phyloP scores from a whole-genome alignment of 2,329 filamentous ascomycete species.

The Metarhizium album region DNA sequence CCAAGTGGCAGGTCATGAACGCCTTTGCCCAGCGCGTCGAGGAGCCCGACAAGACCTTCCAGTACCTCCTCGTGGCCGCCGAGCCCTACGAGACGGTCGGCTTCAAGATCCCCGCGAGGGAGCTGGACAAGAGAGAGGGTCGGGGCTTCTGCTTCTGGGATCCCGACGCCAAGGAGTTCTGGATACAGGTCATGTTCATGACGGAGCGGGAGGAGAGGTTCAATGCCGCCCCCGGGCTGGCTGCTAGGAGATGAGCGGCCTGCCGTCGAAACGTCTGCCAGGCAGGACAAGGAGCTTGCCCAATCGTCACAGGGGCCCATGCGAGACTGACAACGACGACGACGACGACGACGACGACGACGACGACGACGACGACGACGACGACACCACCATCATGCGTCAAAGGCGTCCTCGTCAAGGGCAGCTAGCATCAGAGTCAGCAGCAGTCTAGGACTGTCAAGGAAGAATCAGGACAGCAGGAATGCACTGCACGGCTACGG shows the following conservation, averaged over 20 bases:
- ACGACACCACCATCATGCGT: too few species aligned
- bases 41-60: slow-evolving; percentile 85
- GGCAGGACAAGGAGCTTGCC: neutral
- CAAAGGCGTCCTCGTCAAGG: too few species aligned
- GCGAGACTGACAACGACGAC: neutral
- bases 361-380: too few species aligned
- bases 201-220: slow-evolving; percentile 93
- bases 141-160: slow-evolving; percentile 94
- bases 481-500: neutral
- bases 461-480: neutral
- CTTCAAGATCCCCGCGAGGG: slow-evolving; percentile 89
- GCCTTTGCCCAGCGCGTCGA: slow-evolving; percentile 94
- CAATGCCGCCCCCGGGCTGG: slow-evolving; percentile 52
- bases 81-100: slow-evolving; percentile 97
- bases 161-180: slow-evolving; percentile 91
- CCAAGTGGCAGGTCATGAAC: slow-evolving; percentile 92
- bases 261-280: neutral
- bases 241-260: slow-evolving; percentile 30
- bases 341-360: too few species aligned
- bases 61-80: slow-evolving; percentile 89
- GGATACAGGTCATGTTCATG: slow-evolving; percentile 96
- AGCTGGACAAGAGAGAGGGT: slow-evolving; percentile 82
- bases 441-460: neutral
- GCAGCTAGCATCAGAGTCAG: too few species aligned
- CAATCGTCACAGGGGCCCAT: neutral